phyloP scores from a whole-genome alignment of 2,329 filamentous ascomycete genomes.

The Aspergillus fumigatus region DNA sequence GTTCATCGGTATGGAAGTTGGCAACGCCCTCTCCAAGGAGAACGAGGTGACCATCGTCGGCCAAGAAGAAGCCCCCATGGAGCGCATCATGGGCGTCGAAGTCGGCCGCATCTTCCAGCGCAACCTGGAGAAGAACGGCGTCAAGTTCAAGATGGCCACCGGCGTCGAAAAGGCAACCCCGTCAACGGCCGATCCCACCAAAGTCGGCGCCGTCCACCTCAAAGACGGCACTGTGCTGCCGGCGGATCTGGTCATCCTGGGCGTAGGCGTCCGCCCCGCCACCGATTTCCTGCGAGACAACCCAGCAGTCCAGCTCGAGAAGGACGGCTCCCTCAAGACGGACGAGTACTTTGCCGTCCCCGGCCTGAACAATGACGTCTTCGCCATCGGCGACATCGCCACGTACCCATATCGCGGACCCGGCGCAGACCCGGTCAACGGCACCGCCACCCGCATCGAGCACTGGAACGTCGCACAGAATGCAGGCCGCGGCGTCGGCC shows the following conservation, averaged over 20 bases:
- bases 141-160: constrained; percentile 81
- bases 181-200: constrained; percentile 60
- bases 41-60: constrained; percentile 85
- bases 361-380: constrained; percentile 71
- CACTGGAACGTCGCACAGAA: constrained; percentile 99
- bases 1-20: constrained; percentile 98
- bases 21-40: constrained; percentile 70
- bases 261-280: constrained; percentile 80
- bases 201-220: constrained; percentile 74
- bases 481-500: constrained; percentile 73
- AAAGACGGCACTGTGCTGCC: constrained; percentile 81
- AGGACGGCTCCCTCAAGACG: constrained; percentile 80
- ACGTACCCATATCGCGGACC: constrained; percentile 92
- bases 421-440: constrained; percentile 58
- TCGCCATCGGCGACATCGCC: constrained; percentile 91
- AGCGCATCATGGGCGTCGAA: constrained; percentile 76
- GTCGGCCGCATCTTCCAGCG: constrained; percentile 78
- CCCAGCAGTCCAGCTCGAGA: constrained; percentile 62
- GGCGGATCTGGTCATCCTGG: constrained; percentile 86
- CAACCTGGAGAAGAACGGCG: constrained; percentile 74
- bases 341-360: constrained; percentile 74
- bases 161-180: constrained; percentile 78
- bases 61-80: constrained; percentile 79
- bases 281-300: constrained; percentile 79
- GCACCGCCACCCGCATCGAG: constrained; percentile 75